Evolutionary conservation across 2,329 filamentous ascomycete species (phyloP).

Genomic region (Fusarium heterosporum): DNA sequence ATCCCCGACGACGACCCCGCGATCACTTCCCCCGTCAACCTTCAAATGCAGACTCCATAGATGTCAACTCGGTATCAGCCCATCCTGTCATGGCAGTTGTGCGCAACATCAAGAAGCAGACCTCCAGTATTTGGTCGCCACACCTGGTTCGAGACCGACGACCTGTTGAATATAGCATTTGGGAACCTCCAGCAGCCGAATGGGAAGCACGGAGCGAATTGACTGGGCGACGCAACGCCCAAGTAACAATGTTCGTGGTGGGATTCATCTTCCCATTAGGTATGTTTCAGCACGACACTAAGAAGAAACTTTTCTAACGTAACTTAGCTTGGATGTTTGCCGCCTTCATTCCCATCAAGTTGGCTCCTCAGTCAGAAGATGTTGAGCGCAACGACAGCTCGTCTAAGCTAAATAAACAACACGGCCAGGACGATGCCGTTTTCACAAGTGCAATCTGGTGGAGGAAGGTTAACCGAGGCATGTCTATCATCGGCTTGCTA

Average conservation of each 20-base stretch:
- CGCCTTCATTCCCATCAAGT: conserved; percentile 77
- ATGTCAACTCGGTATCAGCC: conserved; percentile 55
- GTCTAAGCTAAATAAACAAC: conserved; percentile 55
- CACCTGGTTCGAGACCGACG: conserved; percentile 75
- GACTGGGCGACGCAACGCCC: conserved; percentile 76
- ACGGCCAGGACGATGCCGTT: conserved; percentile 57
- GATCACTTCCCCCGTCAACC: conserved; percentile 46
- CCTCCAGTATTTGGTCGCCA: conserved; percentile 77
- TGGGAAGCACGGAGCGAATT: conserved; percentile 71
- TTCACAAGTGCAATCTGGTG: conserved; percentile 69
- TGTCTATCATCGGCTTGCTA: conserved; percentile 67
- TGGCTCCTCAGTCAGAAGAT: conserved; percentile 64
- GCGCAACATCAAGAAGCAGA: conserved; percentile 58
- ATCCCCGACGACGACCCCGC: conserved; percentile 58
- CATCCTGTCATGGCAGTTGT: conserved; percentile 46
- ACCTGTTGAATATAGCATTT: conserved; percentile 69
- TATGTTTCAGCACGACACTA: conserved; percentile 54
- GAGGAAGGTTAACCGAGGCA: conserved; percentile 68
- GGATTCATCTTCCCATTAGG: conserved; percentile 83
- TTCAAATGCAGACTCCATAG: conserved; percentile 55
- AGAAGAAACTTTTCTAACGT: conserved; percentile 29
- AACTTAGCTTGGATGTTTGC: conserved; percentile 80
- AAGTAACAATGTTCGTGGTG: conserved; percentile 78
- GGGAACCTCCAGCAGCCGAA: conserved; percentile 78
- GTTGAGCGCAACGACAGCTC: conserved; percentile 60